Base-by-base conservation (phyloP, 768 basidiomycete genomes). In the Cystobasidium ongulense region DNA sequence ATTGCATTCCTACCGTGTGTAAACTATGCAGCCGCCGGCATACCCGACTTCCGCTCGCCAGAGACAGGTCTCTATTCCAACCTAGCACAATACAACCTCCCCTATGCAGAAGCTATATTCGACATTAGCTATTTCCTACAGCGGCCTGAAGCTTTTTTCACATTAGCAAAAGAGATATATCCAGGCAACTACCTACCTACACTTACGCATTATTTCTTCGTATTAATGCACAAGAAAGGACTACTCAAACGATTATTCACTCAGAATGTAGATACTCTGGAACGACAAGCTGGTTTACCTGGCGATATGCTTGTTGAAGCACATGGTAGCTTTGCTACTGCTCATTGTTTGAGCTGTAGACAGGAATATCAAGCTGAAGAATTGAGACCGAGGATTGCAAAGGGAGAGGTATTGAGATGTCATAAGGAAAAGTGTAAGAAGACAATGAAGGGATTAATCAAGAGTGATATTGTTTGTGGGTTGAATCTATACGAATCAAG, bases 31-130 rank as follows among this genome's bases (percentile, higher is more conserved):
- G 54, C 63, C 33, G 75, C 76, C 27, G 77, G 72, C 33, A 92
- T 91, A 31, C 92, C 92, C 15, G 92, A 96, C 81, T 96, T 94
- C 80, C 84, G 93, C 75, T 90, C 89, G 11, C 90, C 90, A 0
- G 86, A 87, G 27, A 93, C 92, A 39, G 92, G 92, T 0, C 75
- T 84, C 21, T 84, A 83, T 76, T 77, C 78, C 53, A 84, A 83
- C 72, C 78, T 84, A 0, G 77, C 80, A 63, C 77, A 78, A 23
- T 80, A 82, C 74, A 79, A 82, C 46, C 77, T 84, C 1, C 21
- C 85, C 92, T 17, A 93, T 92, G n/a, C 87, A 0, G 94, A 98
- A 79, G 94, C 94, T 0, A 93, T 97, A 35, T 98, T 98, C 78
- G 90, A 97, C 76, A 89, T 98, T 94, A 65, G 43, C 23, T 74